phyloP scores from a whole-genome alignment of 1,284 basidiomycete species.

The Microbotryum silenes-acaulis region DNA sequence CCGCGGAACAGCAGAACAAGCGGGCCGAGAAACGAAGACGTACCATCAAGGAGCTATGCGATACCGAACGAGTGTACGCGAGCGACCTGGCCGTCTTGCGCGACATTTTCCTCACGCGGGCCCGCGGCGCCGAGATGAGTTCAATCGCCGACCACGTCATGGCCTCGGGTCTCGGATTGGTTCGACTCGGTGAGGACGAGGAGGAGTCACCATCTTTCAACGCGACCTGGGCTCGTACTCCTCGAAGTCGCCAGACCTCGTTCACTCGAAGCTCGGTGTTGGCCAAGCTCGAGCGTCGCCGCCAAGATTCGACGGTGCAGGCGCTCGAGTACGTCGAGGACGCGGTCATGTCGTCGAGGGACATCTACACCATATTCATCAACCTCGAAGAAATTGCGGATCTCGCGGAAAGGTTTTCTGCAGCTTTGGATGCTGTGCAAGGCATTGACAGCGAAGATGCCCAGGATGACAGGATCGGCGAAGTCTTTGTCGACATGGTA shows the following conservation, averaged over 20 bases:
- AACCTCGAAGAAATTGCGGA: slow-evolving; percentile 41
- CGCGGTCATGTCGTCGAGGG: slow-evolving; percentile 37
- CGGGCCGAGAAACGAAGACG: slow-evolving; percentile 37
- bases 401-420: slow-evolving; percentile 39
- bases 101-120: slow-evolving; percentile 42
- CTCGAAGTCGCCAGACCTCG: background rate
- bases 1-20: slow-evolving; percentile 32
- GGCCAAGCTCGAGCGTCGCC: slow-evolving; percentile 1
- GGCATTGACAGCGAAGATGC: slow-evolving; percentile 20
- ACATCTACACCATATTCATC: slow-evolving; percentile 42
- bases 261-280: background rate
- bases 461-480: slow-evolving; percentile 37
- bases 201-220: no score
- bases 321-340: slow-evolving; percentile 8
- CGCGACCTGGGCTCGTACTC: background rate
- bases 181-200: background rate
- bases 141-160: slow-evolving; percentile 30
- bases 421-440: slow-evolving; percentile 33
- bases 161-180: slow-evolving; percentile 26
- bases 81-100: slow-evolving; percentile 41
- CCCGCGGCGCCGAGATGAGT: slow-evolving; percentile 33
- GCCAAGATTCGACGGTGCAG: background rate
- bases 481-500: slow-evolving; percentile 39
- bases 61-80: slow-evolving; percentile 41
- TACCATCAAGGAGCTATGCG: slow-evolving; percentile 38